Conservation (phyloP, 179 eudicot genomes). For the Spinacia oleracea region DNA sequence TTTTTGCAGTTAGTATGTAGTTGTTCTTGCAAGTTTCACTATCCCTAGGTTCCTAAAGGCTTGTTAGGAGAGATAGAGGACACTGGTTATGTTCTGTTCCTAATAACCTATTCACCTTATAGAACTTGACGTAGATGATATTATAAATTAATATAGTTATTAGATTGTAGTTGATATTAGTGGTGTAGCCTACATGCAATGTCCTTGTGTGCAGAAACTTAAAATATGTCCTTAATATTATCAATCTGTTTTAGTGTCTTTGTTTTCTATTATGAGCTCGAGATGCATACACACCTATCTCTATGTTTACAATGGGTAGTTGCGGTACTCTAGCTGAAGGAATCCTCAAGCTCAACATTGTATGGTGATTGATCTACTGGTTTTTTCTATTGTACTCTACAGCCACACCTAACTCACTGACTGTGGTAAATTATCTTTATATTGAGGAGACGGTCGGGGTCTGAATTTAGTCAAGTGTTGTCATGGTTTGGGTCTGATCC, state of each 20-base stretch:
- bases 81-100: neutral
- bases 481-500: too few relatives aligned
- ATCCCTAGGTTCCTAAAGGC: constrained; percentile 1
- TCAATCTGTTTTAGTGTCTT: neutral
- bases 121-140: neutral
- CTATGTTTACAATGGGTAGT: neutral
- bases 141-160: neutral
- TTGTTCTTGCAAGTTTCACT: neutral
- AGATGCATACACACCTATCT: neutral
- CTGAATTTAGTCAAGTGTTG: too few relatives aligned
- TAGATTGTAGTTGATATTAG: neutral
- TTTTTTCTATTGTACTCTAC: neutral
- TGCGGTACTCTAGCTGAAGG: neutral
- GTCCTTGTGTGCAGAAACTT: neutral
- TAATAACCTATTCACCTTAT: neutral
- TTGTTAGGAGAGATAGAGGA: neutral
- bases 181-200: neutral
- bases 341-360: neutral
- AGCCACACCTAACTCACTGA: neutral
- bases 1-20: neutral
- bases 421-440: too few relatives aligned
- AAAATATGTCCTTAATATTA: too few relatives aligned
- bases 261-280: neutral
- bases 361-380: neutral
- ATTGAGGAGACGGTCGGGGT: too few relatives aligned